Evolutionary conservation across 2,329 filamentous ascomycete genomes (phyloP), one percentile per base, ranked within the genome.

Genomic region (Bipolaris sorokiniana): DNA sequence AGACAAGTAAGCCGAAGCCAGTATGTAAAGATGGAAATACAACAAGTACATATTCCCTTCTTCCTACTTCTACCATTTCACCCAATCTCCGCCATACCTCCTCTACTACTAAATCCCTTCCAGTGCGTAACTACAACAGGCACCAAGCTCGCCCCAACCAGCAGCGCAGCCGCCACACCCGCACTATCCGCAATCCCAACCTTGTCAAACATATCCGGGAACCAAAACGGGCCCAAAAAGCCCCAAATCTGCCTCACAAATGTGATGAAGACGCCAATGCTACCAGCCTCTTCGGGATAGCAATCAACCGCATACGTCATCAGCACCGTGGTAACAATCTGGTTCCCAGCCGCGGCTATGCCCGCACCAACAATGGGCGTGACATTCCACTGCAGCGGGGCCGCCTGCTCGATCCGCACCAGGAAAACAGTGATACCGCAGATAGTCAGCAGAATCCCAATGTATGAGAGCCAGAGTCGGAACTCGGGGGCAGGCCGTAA

Each of bases 301-400:
- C 83, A 84, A 61, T 88, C 86, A 1, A 88, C 81, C 0, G 84
- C 81, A 66, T 86, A 88, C 0, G 86, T 87, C 22, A 86, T 82
- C 41, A 86, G 67, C 2, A 87, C 82, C 0, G 86, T 87, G 0
- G 85, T 87, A 15, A 87, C 79, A 40, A 88, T 81, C 69, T 88
- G 85, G 57, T 86, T 86, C 0, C 86, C 85, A 5, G 79, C 81
- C 0, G 80, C 81, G 0, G 77, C 75, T 36, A 81, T 79, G 0
- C 79, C 84, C 5, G 78, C 79, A 4, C 85, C 84, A 15, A 87
- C 66, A 13, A 85, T 75, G 0, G 85, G 85, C 0, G 83, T 85
- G 5, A 86, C 78, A 53, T 86, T 83, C 81, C 83, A 88, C 2
- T 79, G 68, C 0, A 75, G 70, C 0, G 73, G 66, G 0, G 69